Evolutionary conservation across 2,329 filamentous ascomycete genomes (phyloP), one percentile per base, ranked within the genome.

Genomic region (Monosporascus sp.): DNA sequence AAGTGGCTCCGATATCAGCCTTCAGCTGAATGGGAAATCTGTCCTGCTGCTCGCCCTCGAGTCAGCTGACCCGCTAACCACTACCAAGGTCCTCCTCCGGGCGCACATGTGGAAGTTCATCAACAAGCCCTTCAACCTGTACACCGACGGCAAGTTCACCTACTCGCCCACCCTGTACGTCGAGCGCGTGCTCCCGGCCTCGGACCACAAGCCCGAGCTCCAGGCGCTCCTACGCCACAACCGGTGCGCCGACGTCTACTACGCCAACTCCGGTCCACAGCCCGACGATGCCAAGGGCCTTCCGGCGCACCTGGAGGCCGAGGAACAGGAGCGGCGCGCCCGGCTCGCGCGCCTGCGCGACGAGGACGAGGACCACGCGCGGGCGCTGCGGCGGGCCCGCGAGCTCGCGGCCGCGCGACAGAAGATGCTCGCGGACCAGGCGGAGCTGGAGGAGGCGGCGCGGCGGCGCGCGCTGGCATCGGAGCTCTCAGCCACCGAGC

Each of bases 141-240:
- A 76, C 66, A 78, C 68, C 1, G 72, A 78, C 42, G 76, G 77
- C 24, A 73, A 71, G 5, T 75, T 76, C 58, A 81, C 78, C 1
- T 88, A 85, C 66, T 88, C 84, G 0, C 80, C 84, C 0, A 82
- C 84, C 3, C 84, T 83, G 70, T 88, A 87, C 62, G 74, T 84
- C 20, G 60, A 66, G 37, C 77, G 75, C 44, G 64, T 81, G 1
- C 59, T 82, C 6, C 64, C 68, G 0, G 62, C 70, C 5, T 70
- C 71, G 2, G 72, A 75, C 22, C 52, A 60, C 14, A 71, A 69
- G 6, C 64, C 72, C 0, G 65, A 74, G 41, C 73, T 84, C 2
- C 60, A 82, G 34, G 60, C 62, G 1, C 68, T 83, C 2, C 72
- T 84, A 24, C 72, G 72, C 6, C 74, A 75, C 47, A 82, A 81